Evolutionary conservation across 768 basidiomycete genomes (phyloP).

Genomic region (Chiua virens): DNA sequence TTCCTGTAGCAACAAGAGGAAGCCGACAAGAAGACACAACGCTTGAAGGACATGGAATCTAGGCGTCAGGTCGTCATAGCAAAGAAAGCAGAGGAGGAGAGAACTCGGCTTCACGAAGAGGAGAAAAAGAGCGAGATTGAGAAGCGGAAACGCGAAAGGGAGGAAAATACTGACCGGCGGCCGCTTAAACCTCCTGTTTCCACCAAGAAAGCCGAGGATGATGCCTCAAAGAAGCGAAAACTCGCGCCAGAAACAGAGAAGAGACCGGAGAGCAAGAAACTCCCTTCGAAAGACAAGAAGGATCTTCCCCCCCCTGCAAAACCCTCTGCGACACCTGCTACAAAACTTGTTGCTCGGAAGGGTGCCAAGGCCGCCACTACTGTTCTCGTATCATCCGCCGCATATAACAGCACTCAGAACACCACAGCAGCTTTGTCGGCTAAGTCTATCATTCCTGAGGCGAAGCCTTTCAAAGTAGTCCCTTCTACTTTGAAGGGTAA

Average conservation of each 20-base stretch:
- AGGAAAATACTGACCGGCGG: slow-evolving; percentile 72
- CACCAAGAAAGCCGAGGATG: slow-evolving; percentile 75
- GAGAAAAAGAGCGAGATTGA: slow-evolving; percentile 73
- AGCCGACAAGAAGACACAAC: slow-evolving; percentile 71
- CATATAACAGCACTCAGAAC: slow-evolving; percentile 41
- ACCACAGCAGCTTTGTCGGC: slow-evolving; percentile 25
- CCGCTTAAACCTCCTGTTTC: slow-evolving; percentile 45
- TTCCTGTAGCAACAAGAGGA: slow-evolving; percentile 81
- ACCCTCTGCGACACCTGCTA: slow-evolving; percentile 21
- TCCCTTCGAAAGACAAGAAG: slow-evolving; percentile 54
- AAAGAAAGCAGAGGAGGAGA: slow-evolving; percentile 80
- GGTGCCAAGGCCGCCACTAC: slow-evolving; percentile 33
- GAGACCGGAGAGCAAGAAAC: slow-evolving; percentile 62
- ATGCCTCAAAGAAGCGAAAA: slow-evolving; percentile 71
- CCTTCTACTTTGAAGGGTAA: slow-evolving; percentile 44
- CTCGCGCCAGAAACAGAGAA: slow-evolving; percentile 50
- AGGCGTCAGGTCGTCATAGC: slow-evolving; percentile 70
- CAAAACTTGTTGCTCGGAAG: slow-evolving; percentile 34
- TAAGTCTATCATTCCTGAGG: slow-evolving; percentile 31
- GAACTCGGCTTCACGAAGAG: slow-evolving; percentile 56
- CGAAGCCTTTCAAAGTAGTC: slow-evolving; percentile 38
- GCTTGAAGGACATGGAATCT: slow-evolving; percentile 80
- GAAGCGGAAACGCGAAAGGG: slow-evolving; percentile 77
- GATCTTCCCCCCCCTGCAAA: slow-evolving; percentile 30
- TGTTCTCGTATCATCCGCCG: slow-evolving; percentile 38